Conservation (phyloP, 2,329 filamentous ascomycete species). For the Penicillium sp. region DNA sequence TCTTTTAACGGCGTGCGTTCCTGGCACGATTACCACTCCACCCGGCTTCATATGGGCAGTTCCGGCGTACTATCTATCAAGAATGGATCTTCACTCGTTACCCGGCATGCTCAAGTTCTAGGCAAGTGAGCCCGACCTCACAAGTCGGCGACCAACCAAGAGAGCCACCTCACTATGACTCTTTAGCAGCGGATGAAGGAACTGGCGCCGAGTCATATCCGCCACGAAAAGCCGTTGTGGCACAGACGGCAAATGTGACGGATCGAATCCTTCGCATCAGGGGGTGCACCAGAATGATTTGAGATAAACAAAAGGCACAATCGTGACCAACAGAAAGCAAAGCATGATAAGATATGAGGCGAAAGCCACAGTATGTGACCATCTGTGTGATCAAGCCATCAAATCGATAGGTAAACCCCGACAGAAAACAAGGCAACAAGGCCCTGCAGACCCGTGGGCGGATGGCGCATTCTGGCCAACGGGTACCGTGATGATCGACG, state of each 20-base stretch:
- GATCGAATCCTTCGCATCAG: not conserved
- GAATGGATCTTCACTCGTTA: not conserved
- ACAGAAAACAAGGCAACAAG: not conserved
- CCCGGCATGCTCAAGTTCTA: not conserved
- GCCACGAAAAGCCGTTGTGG: slow-evolving; percentile 30
- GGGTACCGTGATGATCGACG: not conserved
- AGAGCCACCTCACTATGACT: not conserved
- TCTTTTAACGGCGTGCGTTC: not conserved
- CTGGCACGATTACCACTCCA: not conserved
- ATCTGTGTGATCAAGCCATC: not conserved
- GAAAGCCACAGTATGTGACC: not conserved
- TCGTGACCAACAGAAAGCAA: not conserved
- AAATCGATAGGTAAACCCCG: not conserved
- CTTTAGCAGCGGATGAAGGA: not conserved
- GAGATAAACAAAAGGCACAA: not conserved
- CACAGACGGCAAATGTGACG: slow-evolving; percentile 29
- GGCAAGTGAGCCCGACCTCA: not conserved
- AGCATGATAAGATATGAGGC: not conserved
- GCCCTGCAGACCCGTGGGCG: not conserved
- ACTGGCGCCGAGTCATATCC: not conserved
- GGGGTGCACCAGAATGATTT: not conserved
- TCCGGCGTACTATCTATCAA: not conserved
- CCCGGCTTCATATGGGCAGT: not conserved
- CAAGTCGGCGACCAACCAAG: not conserved
- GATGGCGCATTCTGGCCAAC: not conserved